Conservation (phyloP, 345 rosid genomes). For the Conringia planisiliqua region DNA sequence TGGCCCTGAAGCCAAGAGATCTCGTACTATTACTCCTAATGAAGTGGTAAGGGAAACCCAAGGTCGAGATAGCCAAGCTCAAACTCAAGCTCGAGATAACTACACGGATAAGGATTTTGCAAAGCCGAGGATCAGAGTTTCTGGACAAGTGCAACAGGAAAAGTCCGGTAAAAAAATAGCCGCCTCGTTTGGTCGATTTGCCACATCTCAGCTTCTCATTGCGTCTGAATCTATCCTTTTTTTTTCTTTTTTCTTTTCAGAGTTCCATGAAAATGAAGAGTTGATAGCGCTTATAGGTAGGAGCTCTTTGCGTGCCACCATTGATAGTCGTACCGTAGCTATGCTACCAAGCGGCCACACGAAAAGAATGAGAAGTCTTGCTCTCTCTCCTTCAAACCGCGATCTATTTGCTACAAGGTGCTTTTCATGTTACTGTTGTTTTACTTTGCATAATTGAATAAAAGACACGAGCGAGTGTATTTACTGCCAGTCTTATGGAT, state of each 20-base stretch:
- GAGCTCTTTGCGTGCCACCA: constrained; percentile 33
- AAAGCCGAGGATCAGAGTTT: constrained; percentile 19
- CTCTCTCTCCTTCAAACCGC: constrained; percentile 32
- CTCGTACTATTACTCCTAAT: constrained; percentile 13
- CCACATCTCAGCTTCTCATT: constrained; percentile 1
- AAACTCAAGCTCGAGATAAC: constrained; percentile 9
- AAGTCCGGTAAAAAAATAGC: constrained; percentile 19
- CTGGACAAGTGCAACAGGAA: constrained; percentile 20
- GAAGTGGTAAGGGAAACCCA: constrained; percentile 28
- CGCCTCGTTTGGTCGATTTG: background rate
- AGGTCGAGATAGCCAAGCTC: constrained; percentile 2
- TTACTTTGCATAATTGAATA: background rate
- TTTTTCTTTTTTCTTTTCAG: constrained; percentile 5
- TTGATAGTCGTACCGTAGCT: constrained; percentile 18
- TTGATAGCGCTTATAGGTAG: constrained; percentile 38
- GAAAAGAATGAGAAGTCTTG: constrained; percentile 37
- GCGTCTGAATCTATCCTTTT: background rate
- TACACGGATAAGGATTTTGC: background rate
- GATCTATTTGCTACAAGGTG: constrained; percentile 37
- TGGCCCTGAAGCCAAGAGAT: constrained; percentile 15
- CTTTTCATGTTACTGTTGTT: background rate
- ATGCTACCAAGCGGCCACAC: constrained; percentile 38
- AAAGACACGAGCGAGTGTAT: background rate
- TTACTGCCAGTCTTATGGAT: background rate
- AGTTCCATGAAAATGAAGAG: constrained; percentile 34